Evolutionary conservation across 1,284 basidiomycete genomes (phyloP).

Genomic region (Afroboletus lepidellus): DNA sequence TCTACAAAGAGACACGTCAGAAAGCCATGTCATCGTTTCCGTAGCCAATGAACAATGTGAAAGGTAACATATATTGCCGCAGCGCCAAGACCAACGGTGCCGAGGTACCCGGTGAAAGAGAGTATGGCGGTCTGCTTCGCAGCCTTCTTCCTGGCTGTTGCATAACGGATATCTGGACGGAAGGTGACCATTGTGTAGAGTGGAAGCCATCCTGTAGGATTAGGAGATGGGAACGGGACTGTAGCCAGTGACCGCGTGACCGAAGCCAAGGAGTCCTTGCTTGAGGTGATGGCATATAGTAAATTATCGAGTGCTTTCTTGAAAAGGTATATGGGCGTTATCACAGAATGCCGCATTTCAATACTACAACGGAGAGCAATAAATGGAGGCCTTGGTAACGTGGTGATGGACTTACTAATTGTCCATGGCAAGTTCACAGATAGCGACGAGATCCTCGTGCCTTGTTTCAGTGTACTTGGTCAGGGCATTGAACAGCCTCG

Average conservation of each 20-base stretch:
- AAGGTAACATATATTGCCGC: constrained; percentile 43
- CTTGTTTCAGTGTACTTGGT: constrained; percentile 77
- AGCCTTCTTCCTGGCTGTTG: constrained; percentile 63
- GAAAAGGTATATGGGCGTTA: constrained; percentile 78
- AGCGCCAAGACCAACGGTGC: constrained; percentile 44
- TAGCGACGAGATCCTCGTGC: constrained; percentile 87
- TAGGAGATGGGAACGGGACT: constrained; percentile 53
- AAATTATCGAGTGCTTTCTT: constrained; percentile 81
- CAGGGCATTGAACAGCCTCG: constrained; percentile 64
- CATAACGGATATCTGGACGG: constrained; percentile 90
- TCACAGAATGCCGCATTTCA: constrained; percentile 94
- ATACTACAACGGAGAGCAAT: constrained; percentile 49
- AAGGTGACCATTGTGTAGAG: constrained; percentile 98
- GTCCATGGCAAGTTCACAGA: constrained; percentile 87
- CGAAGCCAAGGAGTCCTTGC: constrained; percentile 42
- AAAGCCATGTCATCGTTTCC: constrained; percentile 25
- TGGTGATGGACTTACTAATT: constrained; percentile 79
- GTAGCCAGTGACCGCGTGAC: constrained; percentile 42
- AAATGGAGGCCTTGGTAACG: constrained; percentile 20
- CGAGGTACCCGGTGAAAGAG: constrained; percentile 43
- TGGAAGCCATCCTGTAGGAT: constrained; percentile 81
- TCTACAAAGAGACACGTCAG: constrained; percentile 27
- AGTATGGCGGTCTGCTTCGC: constrained; percentile 57
- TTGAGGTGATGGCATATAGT: constrained; percentile 61
- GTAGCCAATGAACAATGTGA: constrained; percentile 38